phyloP scores from a whole-genome alignment of 768 basidiomycete genomes.

The Boletus subcaerulescens region DNA sequence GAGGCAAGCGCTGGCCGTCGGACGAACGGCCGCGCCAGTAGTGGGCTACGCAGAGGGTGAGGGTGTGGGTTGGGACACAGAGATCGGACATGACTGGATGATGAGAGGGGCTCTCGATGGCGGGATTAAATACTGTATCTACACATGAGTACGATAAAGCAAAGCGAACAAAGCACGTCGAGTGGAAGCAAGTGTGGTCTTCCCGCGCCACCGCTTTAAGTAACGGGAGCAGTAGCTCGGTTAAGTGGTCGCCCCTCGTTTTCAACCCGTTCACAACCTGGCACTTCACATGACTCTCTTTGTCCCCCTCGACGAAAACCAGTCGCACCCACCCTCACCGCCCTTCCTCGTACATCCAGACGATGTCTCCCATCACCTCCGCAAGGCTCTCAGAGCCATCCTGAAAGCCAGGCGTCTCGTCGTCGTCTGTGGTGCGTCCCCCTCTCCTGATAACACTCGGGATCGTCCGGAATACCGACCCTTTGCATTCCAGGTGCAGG shows the following conservation, averaged over 20 bases:
- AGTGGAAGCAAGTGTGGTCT: conserved; percentile 1
- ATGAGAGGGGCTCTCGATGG: background rate
- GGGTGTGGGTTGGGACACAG: conserved; percentile 8
- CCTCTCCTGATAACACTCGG: conserved; percentile 11
- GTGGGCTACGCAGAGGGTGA: conserved; percentile 29
- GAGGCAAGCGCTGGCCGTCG: conserved; percentile 23
- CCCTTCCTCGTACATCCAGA: conserved; percentile 51
- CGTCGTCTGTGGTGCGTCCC: conserved; percentile 75
- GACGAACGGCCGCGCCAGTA: conserved; percentile 26
- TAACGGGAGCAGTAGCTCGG: too few relatives aligned
- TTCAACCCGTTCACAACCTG: conserved; percentile 23
- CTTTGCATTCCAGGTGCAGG: conserved; percentile 62
- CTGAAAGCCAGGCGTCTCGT: conserved; percentile 79
- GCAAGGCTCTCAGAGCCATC: conserved; percentile 60
- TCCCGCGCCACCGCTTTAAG: conserved; percentile 29
- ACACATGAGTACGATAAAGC: conserved; percentile 14
- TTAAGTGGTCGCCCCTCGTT: conserved; percentile 13
- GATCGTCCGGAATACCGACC: conserved; percentile 2
- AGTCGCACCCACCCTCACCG: conserved; percentile 48
- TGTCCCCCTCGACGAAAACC: conserved; percentile 53
- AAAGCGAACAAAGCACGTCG: conserved; percentile 11
- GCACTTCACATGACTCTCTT: conserved; percentile 54
- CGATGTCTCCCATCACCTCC: conserved; percentile 46
- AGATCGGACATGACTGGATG: conserved; percentile 17
- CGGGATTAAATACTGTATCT: conserved; percentile 11